These are phyloP conservation scores for Pichia deserticola DNA, from an alignment of 805 yeast species.

Conservation along the genomic window DNA sequence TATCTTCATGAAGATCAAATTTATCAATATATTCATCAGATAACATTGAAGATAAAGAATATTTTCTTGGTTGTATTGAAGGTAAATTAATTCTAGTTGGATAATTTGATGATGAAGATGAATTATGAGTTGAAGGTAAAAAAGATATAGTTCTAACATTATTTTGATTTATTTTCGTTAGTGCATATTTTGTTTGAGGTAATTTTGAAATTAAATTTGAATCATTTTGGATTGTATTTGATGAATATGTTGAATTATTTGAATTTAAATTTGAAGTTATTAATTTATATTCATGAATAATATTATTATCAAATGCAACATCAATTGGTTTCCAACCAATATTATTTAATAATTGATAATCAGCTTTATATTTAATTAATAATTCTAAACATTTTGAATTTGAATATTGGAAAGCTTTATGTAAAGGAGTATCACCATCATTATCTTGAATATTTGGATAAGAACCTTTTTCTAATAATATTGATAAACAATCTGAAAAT, in stretches of 20 bases:
- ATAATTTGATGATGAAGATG: conserved; percentile 4
- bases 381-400: conserved; percentile 48
- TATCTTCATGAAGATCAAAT: conserved; percentile 2
- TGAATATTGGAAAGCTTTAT: conserved; percentile 71
- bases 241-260: neutral
- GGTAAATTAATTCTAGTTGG: conserved; percentile 11
- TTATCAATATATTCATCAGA: conserved; percentile 12
- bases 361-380: conserved; percentile 42
- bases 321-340: conserved; percentile 64
- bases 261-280: conserved; percentile 14
- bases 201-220: neutral
- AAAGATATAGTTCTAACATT: conserved; percentile 1
- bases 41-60: conserved; percentile 12
- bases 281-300: conserved; percentile 34
- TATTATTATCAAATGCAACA: conserved; percentile 46
- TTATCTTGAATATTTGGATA: conserved; percentile 64
- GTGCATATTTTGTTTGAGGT: conserved; percentile 3
- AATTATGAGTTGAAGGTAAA: neutral
- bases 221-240: conserved; percentile 12
- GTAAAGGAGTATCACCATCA: conserved; percentile 77
- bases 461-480: conserved; percentile 69
- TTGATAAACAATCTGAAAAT: conserved; percentile 52
- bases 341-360: conserved; percentile 41
- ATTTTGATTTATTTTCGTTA: conserved; percentile 1
- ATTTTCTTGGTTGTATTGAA: conserved; percentile 16